Percentiles rank a stretch among this genome's conserved stretches.
Evolutionary conservation across 257 asterid species (phyloP).

Genomic region (Scutellaria galericulata): DNA sequence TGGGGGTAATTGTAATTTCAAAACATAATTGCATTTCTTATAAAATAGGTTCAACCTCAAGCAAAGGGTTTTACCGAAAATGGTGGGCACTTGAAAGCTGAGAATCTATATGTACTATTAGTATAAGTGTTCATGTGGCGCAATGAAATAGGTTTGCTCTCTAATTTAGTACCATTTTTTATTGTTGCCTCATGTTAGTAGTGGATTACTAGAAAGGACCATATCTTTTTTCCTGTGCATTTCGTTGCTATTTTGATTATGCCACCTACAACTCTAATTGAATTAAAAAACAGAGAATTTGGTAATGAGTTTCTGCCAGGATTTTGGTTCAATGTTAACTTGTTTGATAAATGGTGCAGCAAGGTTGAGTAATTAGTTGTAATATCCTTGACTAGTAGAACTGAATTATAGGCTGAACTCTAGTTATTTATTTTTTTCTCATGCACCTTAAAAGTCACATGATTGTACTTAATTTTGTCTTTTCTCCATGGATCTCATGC

Average conservation of each 20-base stretch:
- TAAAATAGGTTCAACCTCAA: no score
- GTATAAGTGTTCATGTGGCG: background rate
- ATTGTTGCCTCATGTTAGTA: background rate
- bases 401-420: constrained; percentile 15
- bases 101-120: constrained; percentile 7
- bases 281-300: background rate
- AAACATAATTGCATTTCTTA: no score
- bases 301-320: no score
- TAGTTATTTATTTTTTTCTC: constrained; percentile 9
- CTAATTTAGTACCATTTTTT: background rate
- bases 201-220: no score
- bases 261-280: constrained; percentile 22
- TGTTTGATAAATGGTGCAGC: constrained; percentile 9
- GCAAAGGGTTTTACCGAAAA: background rate
- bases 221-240: background rate
- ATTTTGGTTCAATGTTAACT: background rate
- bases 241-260: background rate
- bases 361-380: constrained; percentile 12
- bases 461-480: constrained; percentile 16
- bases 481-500: constrained; percentile 14
- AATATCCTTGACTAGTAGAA: constrained; percentile 21
- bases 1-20: background rate
- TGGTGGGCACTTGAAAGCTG: background rate
- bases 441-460: background rate
- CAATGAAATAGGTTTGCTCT: background rate